These are phyloP conservation scores for Bryum argenteum DNA, from an alignment of 225 moss, liverwort and hornwort species.

Conservation along the genomic window DNA sequence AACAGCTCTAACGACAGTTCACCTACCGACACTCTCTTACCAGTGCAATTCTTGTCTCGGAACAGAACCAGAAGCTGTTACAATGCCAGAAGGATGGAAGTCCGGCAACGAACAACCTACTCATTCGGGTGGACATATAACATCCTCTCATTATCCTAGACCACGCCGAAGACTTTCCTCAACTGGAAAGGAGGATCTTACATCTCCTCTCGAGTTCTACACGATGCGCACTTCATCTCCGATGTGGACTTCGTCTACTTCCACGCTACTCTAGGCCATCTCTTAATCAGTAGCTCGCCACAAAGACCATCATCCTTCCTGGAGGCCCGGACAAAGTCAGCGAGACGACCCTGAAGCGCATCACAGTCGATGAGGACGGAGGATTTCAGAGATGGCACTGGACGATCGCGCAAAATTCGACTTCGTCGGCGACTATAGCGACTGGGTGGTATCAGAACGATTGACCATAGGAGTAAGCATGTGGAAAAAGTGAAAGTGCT, in stretches of 20 bases:
- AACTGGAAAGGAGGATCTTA: slow-evolving; percentile 8
- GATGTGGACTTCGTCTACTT: background rate
- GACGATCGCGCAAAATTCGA: background rate
- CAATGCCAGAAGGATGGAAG: rapidly evolving
- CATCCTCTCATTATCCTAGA: slow-evolving; percentile 1
- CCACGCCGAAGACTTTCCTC: background rate
- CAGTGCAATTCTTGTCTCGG: background rate
- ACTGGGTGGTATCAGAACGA: slow-evolving; percentile 13
- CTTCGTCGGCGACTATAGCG: background rate
- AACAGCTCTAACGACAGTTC: background rate
- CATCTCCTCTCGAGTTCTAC: background rate
- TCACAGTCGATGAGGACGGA: background rate
- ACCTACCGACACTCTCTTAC: background rate
- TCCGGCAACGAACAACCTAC: background rate
- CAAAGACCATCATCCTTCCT: slow-evolving; percentile 13
- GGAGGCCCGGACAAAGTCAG: background rate
- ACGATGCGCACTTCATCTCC: background rate
- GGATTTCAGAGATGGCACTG: slow-evolving; percentile 9
- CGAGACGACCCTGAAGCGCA: background rate
- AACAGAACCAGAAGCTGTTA: rapidly evolving
- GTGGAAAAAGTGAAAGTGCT: too few relatives aligned
- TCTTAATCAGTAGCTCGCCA: background rate
- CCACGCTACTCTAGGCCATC: background rate
- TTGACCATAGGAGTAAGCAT: background rate
- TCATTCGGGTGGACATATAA: slow-evolving; percentile 11